Evolutionary conservation across 192 early-diverging fungal species (phyloP).

Genomic region (Gryganskiella cystojenkinii): DNA sequence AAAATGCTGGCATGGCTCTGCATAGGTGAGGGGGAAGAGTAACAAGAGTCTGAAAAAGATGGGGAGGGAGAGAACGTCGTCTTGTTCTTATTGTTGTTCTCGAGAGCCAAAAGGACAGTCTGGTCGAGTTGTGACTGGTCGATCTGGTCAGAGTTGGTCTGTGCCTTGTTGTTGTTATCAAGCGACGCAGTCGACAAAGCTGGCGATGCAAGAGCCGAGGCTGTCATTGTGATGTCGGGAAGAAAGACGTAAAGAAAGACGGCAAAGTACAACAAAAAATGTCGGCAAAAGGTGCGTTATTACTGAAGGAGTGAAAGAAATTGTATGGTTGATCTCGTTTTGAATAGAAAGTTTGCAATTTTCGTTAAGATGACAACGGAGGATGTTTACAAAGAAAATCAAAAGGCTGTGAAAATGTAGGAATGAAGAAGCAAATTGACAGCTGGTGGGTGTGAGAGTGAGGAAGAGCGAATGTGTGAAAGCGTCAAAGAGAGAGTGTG

Average conservation of each 20-base stretch:
- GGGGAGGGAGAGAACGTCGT: constrained; percentile 33
- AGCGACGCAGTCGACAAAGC: constrained; percentile 34
- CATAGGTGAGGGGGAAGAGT: constrained; percentile 2
- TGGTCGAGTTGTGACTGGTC: constrained; percentile 20
- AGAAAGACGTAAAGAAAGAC: too few relatives aligned
- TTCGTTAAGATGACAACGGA: too few relatives aligned
- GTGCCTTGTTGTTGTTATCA: constrained; percentile 27
- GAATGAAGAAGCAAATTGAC: too few relatives aligned
- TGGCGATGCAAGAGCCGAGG: constrained; percentile 43
- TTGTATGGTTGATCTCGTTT: too few relatives aligned
- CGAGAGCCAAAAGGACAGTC: constrained; percentile 3
- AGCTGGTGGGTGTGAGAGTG: neutral
- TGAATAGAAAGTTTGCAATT: too few relatives aligned
- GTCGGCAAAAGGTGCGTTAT: too few relatives aligned
- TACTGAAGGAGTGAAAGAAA: too few relatives aligned
- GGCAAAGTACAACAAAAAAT: too few relatives aligned
- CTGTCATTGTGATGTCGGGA: constrained; percentile 48
- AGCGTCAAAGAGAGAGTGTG: neutral
- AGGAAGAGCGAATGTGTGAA: neutral
- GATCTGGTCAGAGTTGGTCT: constrained; percentile 39
- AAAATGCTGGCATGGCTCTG: too few relatives aligned
- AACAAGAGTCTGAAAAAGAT: constrained; percentile 20
- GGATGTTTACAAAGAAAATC: too few relatives aligned
- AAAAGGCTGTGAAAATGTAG: too few relatives aligned
- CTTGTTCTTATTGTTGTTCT: neutral